Evolutionary conservation across 2,329 filamentous ascomycete genomes (phyloP).

Genomic region (Arthrobotrys sphaeroides): DNA sequence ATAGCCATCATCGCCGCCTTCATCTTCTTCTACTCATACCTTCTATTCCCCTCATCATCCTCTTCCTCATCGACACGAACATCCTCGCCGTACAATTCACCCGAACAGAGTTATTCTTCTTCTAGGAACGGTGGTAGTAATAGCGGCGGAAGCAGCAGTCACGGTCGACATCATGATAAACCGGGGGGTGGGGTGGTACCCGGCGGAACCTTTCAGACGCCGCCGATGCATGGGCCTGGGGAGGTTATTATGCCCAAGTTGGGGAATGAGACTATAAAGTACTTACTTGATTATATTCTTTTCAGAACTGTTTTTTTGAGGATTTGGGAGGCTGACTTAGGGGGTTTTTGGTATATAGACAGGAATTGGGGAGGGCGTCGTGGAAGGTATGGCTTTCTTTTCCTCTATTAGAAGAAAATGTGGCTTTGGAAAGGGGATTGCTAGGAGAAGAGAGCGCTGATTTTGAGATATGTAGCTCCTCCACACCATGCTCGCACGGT

Average conservation of each 20-base stretch:
- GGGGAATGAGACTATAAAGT: slow-evolving; percentile 84
- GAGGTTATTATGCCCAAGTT: slow-evolving; percentile 81
- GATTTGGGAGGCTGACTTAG: neutral
- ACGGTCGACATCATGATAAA: slow-evolving; percentile 20
- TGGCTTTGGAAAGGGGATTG: neutral
- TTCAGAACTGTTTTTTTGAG: neutral
- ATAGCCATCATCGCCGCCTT: slow-evolving; percentile 54
- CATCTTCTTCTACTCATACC: slow-evolving; percentile 59
- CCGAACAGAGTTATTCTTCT: slow-evolving; percentile 66
- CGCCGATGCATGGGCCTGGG: slow-evolving; percentile 67
- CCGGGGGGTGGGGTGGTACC: slow-evolving; percentile 61
- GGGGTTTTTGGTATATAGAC: slow-evolving; percentile 57
- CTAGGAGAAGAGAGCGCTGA: neutral
- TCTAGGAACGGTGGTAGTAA: slow-evolving; percentile 38
- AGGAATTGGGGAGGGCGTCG: slow-evolving; percentile 72
- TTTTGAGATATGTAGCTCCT: slow-evolving; percentile 63
- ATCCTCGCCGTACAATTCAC: slow-evolving; percentile 69
- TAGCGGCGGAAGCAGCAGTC: slow-evolving; percentile 19
- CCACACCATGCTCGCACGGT: slow-evolving; percentile 76
- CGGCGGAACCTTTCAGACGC: slow-evolving; percentile 59
- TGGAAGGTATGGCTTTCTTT: slow-evolving; percentile 71
- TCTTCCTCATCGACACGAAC: slow-evolving; percentile 65
- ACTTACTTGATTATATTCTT: slow-evolving; percentile 57
- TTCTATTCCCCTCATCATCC: slow-evolving; percentile 61
- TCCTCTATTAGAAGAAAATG: neutral